phyloP scores from a whole-genome alignment of 441 rosid species.

The Jatropha multifida region DNA sequence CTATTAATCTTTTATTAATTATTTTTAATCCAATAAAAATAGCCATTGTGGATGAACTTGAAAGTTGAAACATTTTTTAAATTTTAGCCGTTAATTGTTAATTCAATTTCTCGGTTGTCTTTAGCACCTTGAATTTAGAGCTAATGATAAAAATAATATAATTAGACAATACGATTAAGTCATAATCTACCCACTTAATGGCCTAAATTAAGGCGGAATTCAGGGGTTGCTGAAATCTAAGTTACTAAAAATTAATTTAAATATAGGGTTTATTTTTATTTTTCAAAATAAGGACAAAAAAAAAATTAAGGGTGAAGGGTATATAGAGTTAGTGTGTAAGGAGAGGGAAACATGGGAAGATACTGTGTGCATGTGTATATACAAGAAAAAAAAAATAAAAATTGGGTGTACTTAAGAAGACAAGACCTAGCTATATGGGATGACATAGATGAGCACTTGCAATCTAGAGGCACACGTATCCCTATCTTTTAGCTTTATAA shows the following conservation, averaged over 20 bases:
- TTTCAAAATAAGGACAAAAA: too few relatives aligned
- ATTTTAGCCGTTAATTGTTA: not conserved
- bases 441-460: constrained; percentile 22
- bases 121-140: constrained; percentile 29
- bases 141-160: constrained; percentile 3
- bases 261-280: too few relatives aligned
- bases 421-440: not conserved
- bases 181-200: constrained; percentile 25
- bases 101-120: not conserved
- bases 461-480: constrained; percentile 21
- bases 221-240: constrained; percentile 39
- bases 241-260: not conserved
- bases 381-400: constrained; percentile 30
- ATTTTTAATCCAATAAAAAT: too few relatives aligned
- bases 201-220: constrained; percentile 59
- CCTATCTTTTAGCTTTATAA: constrained; percentile 6
- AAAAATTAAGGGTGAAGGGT: not conserved
- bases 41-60: too few relatives aligned
- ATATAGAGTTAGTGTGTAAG: constrained; percentile 8
- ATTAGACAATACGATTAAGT: constrained; percentile 21
- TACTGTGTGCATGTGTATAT: constrained; percentile 22
- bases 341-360: constrained; percentile 40
- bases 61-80: too few relatives aligned
- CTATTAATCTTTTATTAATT: constrained; percentile 23
- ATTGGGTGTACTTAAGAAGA: constrained; percentile 20